Percentiles rank a stretch among this genome's conserved stretches.
These are phyloP conservation scores for Vararia minispora DNA, from an alignment of 768 basidiomycete genomes.

Conservation along the genomic window DNA sequence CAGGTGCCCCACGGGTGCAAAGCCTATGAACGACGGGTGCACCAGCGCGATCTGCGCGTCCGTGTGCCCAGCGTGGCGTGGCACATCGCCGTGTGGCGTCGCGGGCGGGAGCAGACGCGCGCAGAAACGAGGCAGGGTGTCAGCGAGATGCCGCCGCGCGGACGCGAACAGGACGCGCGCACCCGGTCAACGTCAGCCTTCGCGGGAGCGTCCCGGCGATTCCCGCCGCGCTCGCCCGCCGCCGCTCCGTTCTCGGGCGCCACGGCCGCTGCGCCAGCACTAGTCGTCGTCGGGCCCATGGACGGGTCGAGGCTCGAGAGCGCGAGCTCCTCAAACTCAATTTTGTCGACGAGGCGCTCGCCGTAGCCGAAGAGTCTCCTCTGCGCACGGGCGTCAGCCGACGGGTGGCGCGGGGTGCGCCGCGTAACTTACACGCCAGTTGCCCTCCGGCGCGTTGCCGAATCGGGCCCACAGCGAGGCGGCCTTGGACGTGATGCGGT, in stretches of 20 bases:
- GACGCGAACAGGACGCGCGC: too few species aligned
- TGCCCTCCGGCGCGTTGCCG: slow-evolving; percentile 50
- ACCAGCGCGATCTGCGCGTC: slow-evolving; percentile 49
- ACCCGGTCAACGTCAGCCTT: too few species aligned
- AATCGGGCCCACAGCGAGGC: slow-evolving; percentile 51
- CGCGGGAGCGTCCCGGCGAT: too few species aligned
- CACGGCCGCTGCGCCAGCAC: too few species aligned
- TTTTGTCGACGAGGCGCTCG: slow-evolving; percentile 54
- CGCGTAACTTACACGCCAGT: slow-evolving; percentile 54
- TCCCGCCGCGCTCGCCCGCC: too few species aligned
- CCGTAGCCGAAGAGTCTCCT: slow-evolving; percentile 49
- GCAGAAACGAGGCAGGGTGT: too few species aligned
- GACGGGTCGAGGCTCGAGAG: slow-evolving; percentile 65
- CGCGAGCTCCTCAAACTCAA: slow-evolving; percentile 75
- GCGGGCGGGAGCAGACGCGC: too few species aligned
- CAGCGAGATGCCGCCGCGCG: too few species aligned
- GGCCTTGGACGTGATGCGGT: slow-evolving; percentile 42
- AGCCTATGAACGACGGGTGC: slow-evolving; percentile 32
- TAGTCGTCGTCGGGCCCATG: slow-evolving; percentile 35
- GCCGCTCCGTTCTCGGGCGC: too few species aligned
- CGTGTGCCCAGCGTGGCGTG: too few species aligned
- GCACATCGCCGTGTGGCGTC: too few species aligned
- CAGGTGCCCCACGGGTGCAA: slow-evolving; percentile 34
- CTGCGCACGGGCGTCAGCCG: slow-evolving; percentile 23
- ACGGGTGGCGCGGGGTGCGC: not conserved